phyloP scores from a whole-genome alignment of 1,284 basidiomycete genomes.

The Inonotus hispidus region DNA sequence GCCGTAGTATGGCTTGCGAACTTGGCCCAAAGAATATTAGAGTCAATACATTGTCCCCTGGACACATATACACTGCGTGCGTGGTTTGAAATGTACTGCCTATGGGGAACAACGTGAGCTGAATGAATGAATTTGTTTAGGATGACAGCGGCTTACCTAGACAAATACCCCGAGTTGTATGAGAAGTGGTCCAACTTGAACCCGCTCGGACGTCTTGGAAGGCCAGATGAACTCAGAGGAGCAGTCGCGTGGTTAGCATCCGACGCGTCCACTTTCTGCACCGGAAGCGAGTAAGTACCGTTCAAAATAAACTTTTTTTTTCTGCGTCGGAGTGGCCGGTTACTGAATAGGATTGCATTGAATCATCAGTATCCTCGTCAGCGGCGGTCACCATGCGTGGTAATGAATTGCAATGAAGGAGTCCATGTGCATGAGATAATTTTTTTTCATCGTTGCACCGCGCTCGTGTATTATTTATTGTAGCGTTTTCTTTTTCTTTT shows the following conservation, averaged over 20 bases:
- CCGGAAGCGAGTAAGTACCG: slow-evolving; percentile 63
- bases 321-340: neutral
- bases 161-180: slow-evolving; percentile 61
- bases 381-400: slow-evolving; percentile 69
- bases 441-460: neutral
- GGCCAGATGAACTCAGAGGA: slow-evolving; percentile 75
- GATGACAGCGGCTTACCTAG: slow-evolving; percentile 76
- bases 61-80: slow-evolving; percentile 70
- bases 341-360: slow-evolving; percentile 11
- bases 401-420: slow-evolving; percentile 25
- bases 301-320: too few relatives aligned
- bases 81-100: slow-evolving; percentile 29
- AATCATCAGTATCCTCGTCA: slow-evolving; percentile 54
- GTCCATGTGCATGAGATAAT: neutral
- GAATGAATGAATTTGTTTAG: neutral
- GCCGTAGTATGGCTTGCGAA: slow-evolving; percentile 80
- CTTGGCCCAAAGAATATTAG: slow-evolving; percentile 66
- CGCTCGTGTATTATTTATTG: too few relatives aligned
- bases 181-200: slow-evolving; percentile 72
- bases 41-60: slow-evolving; percentile 73
- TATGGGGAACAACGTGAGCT: too few relatives aligned
- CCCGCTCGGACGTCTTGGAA: slow-evolving; percentile 70
- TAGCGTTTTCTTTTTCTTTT: too few relatives aligned
- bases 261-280: slow-evolving; percentile 72
- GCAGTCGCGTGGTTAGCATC: slow-evolving; percentile 77